Percentiles rank a stretch among this genome's conserved stretches.
phyloP scores from a whole-genome alignment of 2,329 filamentous ascomycete genomes.

The Diplodia scrobiculata region DNA sequence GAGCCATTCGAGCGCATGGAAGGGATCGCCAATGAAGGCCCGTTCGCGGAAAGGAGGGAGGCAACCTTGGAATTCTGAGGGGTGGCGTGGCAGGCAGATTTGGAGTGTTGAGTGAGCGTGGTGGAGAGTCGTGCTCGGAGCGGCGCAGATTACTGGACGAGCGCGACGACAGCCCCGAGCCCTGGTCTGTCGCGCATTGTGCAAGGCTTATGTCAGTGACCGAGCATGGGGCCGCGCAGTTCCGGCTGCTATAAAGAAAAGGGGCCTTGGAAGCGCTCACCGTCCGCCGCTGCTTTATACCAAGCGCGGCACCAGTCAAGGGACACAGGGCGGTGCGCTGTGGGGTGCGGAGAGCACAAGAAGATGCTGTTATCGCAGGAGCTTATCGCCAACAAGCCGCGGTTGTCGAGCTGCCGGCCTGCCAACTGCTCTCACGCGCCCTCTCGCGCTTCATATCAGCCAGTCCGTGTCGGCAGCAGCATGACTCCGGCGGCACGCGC shows the following conservation, averaged over 20 bases:
- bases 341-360: not conserved
- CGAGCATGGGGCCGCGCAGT: conserved; percentile 14
- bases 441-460: not conserved
- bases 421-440: not conserved
- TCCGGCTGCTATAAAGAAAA: conserved; percentile 20
- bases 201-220: conserved; percentile 27
- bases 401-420: not conserved
- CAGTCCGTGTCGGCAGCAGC: not conserved
- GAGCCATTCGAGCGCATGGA: conserved; percentile 24
- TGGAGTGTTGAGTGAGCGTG: conserved; percentile 23
- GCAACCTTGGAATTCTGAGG: conserved; percentile 7
- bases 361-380: conserved; percentile 8
- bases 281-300: conserved; percentile 14
- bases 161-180: conserved; percentile 5
- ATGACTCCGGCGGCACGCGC: not conserved
- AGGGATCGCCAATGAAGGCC: conserved; percentile 11
- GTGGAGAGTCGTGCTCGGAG: conserved; percentile 21
- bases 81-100: conserved; percentile 1
- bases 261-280: conserved; percentile 21
- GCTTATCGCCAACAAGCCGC: conserved; percentile 17
- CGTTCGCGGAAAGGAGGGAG: conserved; percentile 18
- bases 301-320: not conserved
- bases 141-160: conserved; percentile 18
- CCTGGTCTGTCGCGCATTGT: conserved; percentile 22
- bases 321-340: conserved; percentile 1